Evolutionary conservation across 2,329 filamentous ascomycete genomes (phyloP), one percentile per base, ranked within the genome.

Genomic region (Clarireedia homoeocarpa): DNA sequence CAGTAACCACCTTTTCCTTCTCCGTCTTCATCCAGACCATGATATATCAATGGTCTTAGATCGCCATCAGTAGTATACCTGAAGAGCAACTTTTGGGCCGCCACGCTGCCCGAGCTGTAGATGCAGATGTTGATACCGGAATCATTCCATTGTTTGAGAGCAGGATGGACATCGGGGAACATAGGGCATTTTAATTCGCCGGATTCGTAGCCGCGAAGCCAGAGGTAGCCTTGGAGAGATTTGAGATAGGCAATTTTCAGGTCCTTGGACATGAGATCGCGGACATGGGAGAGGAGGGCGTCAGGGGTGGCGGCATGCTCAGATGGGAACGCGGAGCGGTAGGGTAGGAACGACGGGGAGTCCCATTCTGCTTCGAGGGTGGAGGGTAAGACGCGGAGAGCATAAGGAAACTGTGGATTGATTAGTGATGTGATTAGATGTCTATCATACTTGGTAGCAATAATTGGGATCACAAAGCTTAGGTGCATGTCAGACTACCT

Each of bases 81-180:
- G 71, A 92, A 92, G 60, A 92, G 78, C 59, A 92, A 75, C 72
- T 90, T 89, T 75, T 94, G 89, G 14, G 89, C 89, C 20, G 85
- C 78, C 5, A 92, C 85, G 23, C 86, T 91, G 34, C 89, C 89
- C 12, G 86, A 91, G 4, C 86, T 91, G 73, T 91, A 94, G 67
- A 94, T 91, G 64, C 87, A 81, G 61, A 56, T 48, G 6, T 47
- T 51, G 2, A 48, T 75, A 1, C 62, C 61, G 59, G 81, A 74
- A 26, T 78, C 79, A 30, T 74, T 70, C 82, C 87, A 91, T 45
- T 73, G 64, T 53, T 74, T 71, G 60, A 91, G 74, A 60, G 79
- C 78, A 7, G 81, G 77, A n/a, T 81, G 74, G 17, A 92, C 88
- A 66, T 94, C 89, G 4, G 79, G 73, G 69, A 90, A 94, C 58